These are phyloP conservation scores for Albugo laibachii DNA, from an alignment of 352 stramenopile genomes.

Conservation along the genomic window DNA sequence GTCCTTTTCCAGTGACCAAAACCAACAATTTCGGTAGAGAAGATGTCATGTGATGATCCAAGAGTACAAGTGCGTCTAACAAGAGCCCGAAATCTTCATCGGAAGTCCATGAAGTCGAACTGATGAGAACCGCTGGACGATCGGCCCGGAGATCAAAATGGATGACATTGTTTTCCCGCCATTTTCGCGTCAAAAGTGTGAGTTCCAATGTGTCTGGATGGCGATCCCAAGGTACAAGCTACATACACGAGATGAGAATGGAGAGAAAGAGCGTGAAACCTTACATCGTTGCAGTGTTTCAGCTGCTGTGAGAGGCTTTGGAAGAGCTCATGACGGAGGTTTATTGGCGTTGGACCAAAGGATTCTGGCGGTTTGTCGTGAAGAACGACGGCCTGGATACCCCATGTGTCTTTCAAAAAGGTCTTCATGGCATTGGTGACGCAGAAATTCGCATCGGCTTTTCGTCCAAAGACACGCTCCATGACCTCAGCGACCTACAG, in stretches of 20 bases:
- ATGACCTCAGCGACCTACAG: slow-evolving; percentile 60
- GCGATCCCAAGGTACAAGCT: not conserved
- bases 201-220: slow-evolving; percentile 16
- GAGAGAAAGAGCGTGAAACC: not conserved
- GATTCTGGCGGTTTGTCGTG: slow-evolving; percentile 91
- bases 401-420: slow-evolving; percentile 84
- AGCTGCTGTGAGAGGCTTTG: slow-evolving; percentile 47
- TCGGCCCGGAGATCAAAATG: slow-evolving; percentile 19
- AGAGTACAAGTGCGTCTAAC: slow-evolving; percentile 74
- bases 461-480: slow-evolving; percentile 77
- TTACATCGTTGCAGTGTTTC: slow-evolving; percentile 48
- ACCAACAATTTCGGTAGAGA: slow-evolving; percentile 74
- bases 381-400: slow-evolving; percentile 72
- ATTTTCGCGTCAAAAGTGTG: slow-evolving; percentile 36
- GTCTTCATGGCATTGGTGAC: slow-evolving; percentile 92
- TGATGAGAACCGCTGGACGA: slow-evolving; percentile 66
- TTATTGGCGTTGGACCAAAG: slow-evolving; percentile 76
- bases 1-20: slow-evolving; percentile 96
- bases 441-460: slow-evolving; percentile 89
- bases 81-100: slow-evolving; percentile 99
- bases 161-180: slow-evolving; percentile 10
- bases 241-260: not conserved
- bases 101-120: slow-evolving; percentile 96
- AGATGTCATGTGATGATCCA: slow-evolving; percentile 27
- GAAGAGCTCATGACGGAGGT: slow-evolving; percentile 84